phyloP scores from a whole-genome alignment of 768 basidiomycete genomes.

The Russula brevipes region DNA sequence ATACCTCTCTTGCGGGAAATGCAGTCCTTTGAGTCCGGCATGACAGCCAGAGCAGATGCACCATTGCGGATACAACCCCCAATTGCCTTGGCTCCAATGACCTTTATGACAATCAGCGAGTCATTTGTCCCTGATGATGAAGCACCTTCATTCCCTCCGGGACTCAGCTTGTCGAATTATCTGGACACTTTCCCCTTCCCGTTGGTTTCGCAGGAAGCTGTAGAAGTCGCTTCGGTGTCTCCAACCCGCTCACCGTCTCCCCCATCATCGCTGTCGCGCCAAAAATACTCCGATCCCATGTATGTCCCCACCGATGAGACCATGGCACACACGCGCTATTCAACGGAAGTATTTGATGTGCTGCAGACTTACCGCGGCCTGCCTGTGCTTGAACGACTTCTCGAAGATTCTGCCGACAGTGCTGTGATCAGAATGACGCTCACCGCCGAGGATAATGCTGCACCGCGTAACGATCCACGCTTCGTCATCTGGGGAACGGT shows the following conservation, averaged over 20 bases:
- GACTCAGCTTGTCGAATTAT: conserved; percentile 1
- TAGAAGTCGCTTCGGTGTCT: background rate
- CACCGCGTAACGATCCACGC: conserved; percentile 81
- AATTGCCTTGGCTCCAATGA: conserved; percentile 1
- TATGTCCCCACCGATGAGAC: conserved; percentile 44
- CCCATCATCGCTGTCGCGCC: conserved; percentile 16
- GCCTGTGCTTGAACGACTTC: conserved; percentile 64
- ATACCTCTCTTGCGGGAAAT: conserved; percentile 64
- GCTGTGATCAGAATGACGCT: conserved; percentile 72
- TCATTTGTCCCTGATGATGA: conserved; percentile 1
- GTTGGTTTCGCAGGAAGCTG: conserved; percentile 12
- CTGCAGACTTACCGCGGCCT: conserved; percentile 75
- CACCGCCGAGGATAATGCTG: conserved; percentile 57
- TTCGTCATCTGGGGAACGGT: conserved; percentile 88
- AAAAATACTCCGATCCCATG: conserved; percentile 25
- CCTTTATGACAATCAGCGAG: background rate
- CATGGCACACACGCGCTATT: conserved; percentile 55
- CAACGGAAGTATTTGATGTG: conserved; percentile 74
- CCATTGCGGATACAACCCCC: background rate
- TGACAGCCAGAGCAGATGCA: conserved; percentile 62
- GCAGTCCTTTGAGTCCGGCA: conserved; percentile 81
- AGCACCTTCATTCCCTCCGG: conserved; percentile 4
- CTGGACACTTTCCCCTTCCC: conserved; percentile 17
- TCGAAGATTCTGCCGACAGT: conserved; percentile 49
- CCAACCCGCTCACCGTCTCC: conserved; percentile 16